Evolutionary conservation across 305 asterid species (phyloP).

Genomic region (Andrographis paniculata): DNA sequence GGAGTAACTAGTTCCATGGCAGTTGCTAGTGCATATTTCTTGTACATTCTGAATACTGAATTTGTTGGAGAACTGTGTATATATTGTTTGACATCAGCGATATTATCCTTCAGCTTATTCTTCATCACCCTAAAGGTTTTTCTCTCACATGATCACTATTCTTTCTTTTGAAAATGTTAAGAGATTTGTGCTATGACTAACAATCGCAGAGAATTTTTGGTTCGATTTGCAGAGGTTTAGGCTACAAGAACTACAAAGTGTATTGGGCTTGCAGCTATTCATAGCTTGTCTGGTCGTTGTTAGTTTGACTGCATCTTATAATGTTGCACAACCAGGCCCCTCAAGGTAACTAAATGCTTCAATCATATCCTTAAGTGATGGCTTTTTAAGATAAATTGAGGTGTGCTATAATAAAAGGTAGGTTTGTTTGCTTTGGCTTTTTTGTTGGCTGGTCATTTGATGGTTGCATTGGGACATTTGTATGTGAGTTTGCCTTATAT

Average conservation of each 20-base stretch:
- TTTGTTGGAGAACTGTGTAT: constrained; percentile 71
- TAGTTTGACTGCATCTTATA: constrained; percentile 34
- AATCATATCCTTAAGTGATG: too few species aligned
- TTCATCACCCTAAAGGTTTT: constrained; percentile 63
- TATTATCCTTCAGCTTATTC: constrained; percentile 71
- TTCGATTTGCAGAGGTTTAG: constrained; percentile 43
- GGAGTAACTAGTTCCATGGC: constrained; percentile 84
- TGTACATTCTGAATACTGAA: constrained; percentile 68
- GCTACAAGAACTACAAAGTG: constrained; percentile 20
- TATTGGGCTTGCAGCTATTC: constrained; percentile 30
- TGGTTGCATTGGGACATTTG: not conserved
- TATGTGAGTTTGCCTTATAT: too few species aligned
- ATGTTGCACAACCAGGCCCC: constrained; percentile 21
- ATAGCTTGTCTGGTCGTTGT: constrained; percentile 32
- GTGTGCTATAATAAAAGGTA: too few species aligned
- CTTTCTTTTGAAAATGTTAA: constrained; percentile 10
- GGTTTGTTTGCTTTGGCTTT: not conserved
- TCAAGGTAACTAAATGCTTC: constrained; percentile 26
- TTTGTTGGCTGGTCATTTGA: not conserved
- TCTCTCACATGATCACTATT: constrained; percentile 12
- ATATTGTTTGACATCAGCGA: constrained; percentile 73
- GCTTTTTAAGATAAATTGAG: too few species aligned
- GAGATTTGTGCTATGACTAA: constrained; percentile 15
- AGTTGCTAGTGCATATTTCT: constrained; percentile 82
- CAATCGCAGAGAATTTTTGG: constrained; percentile 24